Conservation (phyloP, 2,329 filamentous ascomycete species). For the Cladosporium halotolerans region DNA sequence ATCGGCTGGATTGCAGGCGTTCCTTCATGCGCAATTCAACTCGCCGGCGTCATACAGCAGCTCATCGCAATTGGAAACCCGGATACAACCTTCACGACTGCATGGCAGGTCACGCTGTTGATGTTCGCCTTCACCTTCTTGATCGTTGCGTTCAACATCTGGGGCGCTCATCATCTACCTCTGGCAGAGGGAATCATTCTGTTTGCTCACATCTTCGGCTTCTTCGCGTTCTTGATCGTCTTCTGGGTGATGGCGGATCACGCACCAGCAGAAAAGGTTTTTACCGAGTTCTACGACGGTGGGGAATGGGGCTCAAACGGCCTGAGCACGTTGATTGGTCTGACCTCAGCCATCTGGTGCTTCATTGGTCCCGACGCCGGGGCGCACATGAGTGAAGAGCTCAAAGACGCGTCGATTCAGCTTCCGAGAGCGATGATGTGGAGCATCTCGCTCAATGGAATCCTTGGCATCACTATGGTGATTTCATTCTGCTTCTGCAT, state of each 20-base stretch:
- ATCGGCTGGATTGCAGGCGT: constrained; percentile 8
- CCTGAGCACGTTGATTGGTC: constrained; percentile 11
- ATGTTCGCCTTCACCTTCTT: constrained; percentile 6
- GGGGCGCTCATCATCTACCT: constrained; percentile 12
- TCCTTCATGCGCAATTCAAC: background rate
- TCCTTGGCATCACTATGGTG: constrained; percentile 31
- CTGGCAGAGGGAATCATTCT: constrained; percentile 15
- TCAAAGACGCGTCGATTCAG: constrained; percentile 14
- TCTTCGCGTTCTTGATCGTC: constrained; percentile 14
- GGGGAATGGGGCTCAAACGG: constrained; percentile 33
- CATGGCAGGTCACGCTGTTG: constrained; percentile 40
- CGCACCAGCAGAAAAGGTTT: constrained; percentile 24
- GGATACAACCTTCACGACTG: constrained; percentile 30
- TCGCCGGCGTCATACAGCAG: background rate
- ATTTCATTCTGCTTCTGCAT: constrained; percentile 30
- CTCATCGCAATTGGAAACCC: constrained; percentile 29
- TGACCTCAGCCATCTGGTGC: constrained; percentile 6
- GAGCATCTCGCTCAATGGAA: constrained; percentile 33
- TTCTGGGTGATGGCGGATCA: constrained; percentile 16
- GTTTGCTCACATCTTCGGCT: constrained; percentile 14
- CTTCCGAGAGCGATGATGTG: constrained; percentile 26
- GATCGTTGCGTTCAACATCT: constrained; percentile 17
- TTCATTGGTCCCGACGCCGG: background rate
- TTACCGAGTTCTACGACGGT: constrained; percentile 30
- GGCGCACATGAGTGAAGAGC: constrained; percentile 17